phyloP scores from a whole-genome alignment of 176 grass and related monocot species.

The Phoenix dactylifera region DNA sequence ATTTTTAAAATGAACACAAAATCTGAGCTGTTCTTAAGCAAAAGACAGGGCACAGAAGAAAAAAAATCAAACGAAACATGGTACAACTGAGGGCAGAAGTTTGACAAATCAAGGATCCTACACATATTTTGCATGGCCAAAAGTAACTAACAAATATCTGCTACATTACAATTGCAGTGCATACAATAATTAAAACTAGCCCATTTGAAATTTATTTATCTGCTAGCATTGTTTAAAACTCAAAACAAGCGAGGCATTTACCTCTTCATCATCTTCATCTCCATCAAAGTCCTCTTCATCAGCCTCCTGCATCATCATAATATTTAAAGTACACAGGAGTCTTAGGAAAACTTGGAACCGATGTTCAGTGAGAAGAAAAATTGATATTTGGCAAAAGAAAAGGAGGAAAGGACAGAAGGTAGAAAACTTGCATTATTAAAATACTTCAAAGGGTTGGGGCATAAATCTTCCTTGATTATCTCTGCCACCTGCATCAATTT shows the following conservation, averaged over 20 bases:
- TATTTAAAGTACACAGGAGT: not conserved
- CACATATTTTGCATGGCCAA: no score
- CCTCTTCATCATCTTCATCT: constrained; percentile 18
- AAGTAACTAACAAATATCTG: no score
- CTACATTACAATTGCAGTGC: no score
- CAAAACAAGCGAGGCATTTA: not conserved
- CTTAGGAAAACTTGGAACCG: not conserved
- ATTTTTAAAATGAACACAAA: no score
- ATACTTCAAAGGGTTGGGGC: constrained; percentile 88
- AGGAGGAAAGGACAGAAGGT: not conserved
- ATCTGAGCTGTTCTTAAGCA: no score
- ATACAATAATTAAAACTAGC: no score
- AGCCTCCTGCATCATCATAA: constrained; percentile 15
- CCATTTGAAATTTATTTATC: no score
- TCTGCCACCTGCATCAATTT: constrained; percentile 35
- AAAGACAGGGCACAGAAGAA: no score
- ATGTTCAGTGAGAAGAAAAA: no score
- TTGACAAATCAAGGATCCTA: no score
- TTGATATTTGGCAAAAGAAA: not conserved
- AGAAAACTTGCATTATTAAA: constrained; percentile 60
- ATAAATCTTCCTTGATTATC: constrained; percentile 85
- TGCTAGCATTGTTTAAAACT: not conserved
- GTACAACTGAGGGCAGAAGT: no score
- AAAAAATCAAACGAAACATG: no score
- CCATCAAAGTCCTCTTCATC: constrained; percentile 16